A percentile compares a stretch with the other conserved stretches of the same genome.
Evolutionary conservation across 352 stramenopile species (phyloP).

Genomic region (Phytophthora idaei): DNA sequence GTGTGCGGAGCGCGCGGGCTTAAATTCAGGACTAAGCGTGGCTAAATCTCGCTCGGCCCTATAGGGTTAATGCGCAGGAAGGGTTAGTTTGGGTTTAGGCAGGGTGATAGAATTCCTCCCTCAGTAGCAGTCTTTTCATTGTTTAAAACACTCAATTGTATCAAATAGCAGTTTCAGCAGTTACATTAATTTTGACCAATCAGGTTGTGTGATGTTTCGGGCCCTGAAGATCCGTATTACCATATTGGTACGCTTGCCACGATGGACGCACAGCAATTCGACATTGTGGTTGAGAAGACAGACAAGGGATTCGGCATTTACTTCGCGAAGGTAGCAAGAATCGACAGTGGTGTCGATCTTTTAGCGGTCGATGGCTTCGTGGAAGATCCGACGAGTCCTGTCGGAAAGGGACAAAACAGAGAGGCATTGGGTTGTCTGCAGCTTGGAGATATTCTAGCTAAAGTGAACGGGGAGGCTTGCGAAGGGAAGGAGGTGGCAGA

Average conservation of each 20-base stretch:
- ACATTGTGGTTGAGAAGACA: slow-evolving; percentile 41
- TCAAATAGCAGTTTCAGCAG: slow-evolving; percentile 1
- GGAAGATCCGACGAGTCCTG: slow-evolving; percentile 2
- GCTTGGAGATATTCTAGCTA: slow-evolving; percentile 43
- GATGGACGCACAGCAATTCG: slow-evolving; percentile 21
- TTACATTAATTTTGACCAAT: slow-evolving; percentile 11
- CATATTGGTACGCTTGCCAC: background rate
- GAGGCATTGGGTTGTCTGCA: slow-evolving; percentile 23
- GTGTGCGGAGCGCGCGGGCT: no score
- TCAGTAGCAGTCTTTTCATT: background rate
- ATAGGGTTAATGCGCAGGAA: no score
- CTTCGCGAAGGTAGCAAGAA: slow-evolving; percentile 35
- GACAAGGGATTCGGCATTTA: slow-evolving; percentile 50
- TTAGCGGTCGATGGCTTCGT: slow-evolving; percentile 52
- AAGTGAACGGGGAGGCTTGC: slow-evolving; percentile 41
- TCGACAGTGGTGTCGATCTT: slow-evolving; percentile 1
- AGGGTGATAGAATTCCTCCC: no score
- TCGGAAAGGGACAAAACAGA: background rate
- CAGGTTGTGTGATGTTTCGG: slow-evolving; percentile 8
- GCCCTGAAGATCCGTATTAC: background rate
- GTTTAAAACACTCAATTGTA: slow-evolving; percentile 8
- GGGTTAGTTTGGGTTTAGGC: no score
- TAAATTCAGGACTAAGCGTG: no score
- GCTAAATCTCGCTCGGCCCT: no score
- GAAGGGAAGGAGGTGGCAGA: slow-evolving; percentile 29